A percentile compares a stretch with the other conserved stretches of the same genome.
phyloP scores from a whole-genome alignment of 345 rosid species.

The Citrus medica region DNA sequence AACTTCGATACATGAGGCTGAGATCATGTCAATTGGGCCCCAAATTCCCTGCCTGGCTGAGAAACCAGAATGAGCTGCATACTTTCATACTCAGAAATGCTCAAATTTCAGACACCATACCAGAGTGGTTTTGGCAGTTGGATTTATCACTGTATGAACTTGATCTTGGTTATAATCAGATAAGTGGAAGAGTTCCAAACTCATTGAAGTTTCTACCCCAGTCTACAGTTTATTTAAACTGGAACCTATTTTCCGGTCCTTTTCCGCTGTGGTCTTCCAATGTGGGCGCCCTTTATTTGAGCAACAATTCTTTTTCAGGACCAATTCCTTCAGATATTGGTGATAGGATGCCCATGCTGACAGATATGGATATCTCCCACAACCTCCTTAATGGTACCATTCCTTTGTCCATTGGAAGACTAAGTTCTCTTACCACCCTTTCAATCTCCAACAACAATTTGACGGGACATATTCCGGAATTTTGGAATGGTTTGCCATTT shows the following conservation, averaged over 20 bases:
- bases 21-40: conserved; percentile 14
- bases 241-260: conserved; percentile 20
- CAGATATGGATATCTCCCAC: conserved; percentile 13
- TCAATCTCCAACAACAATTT: conserved; percentile 3
- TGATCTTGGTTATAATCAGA: conserved; percentile 16
- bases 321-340: conserved; percentile 17
- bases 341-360: conserved; percentile 3
- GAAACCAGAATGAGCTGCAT: conserved; percentile 7
- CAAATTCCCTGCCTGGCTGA: conserved; percentile 18
- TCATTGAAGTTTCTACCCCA: neutral
- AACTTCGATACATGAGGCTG: conserved; percentile 6
- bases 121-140: conserved; percentile 19
- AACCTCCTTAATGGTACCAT: conserved; percentile 19
- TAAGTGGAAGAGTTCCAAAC: conserved; percentile 15
- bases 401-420: neutral
- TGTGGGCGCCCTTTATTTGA: conserved; percentile 9
- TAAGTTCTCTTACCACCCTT: neutral
- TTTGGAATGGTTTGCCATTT: neutral
- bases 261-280: conserved; percentile 22
- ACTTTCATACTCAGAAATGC: neutral
- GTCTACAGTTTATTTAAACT: conserved; percentile 8
- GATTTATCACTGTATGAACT: neutral
- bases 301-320: conserved; percentile 22
- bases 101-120: conserved; percentile 15
- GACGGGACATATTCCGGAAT: conserved; percentile 9